These are phyloP conservation scores for Wickerhamomyces subpelliculosus DNA, from an alignment of 805 yeast species.

Conservation along the genomic window DNA sequence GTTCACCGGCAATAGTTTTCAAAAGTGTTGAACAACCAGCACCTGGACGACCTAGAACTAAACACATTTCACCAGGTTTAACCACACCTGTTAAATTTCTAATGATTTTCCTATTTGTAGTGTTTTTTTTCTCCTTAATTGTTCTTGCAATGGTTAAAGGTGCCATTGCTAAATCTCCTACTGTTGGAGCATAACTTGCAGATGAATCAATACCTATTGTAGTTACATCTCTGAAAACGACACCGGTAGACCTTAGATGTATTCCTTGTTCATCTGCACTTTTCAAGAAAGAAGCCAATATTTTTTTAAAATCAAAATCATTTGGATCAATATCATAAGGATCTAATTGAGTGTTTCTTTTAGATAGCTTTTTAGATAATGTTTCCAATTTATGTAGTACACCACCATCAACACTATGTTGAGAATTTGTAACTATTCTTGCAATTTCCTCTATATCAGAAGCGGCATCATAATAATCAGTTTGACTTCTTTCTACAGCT, in stretches of 20 bases:
- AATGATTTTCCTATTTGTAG: conserved; percentile 26
- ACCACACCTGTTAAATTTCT: conserved; percentile 23
- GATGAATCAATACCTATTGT: conserved; percentile 35
- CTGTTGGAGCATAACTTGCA: conserved; percentile 31
- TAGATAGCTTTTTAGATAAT: not conserved
- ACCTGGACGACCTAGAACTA: conserved; percentile 68
- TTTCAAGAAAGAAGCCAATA: conserved; percentile 31
- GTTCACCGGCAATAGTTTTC: conserved; percentile 56
- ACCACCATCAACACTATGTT: conserved; percentile 6
- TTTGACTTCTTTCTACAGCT: too few species aligned
- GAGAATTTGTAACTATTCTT: conserved; percentile 10
- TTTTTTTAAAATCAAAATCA: conserved; percentile 33
- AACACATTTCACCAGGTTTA: conserved; percentile 57
- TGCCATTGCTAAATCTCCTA: conserved; percentile 28
- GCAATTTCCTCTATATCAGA: conserved; percentile 6
- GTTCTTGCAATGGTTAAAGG: conserved; percentile 25
- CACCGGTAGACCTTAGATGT: conserved; percentile 33
- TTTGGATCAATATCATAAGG: conserved; percentile 8
- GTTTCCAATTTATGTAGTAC: conserved; percentile 2
- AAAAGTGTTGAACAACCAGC: conserved; percentile 71
- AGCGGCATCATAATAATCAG: not conserved
- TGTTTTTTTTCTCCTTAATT: conserved; percentile 16
- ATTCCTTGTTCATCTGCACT: conserved; percentile 39
- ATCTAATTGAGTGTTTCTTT: not conserved
- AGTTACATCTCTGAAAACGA: conserved; percentile 30